Percentiles rank a stretch among this genome's conserved stretches.
Evolutionary conservation across 2,329 filamentous ascomycete genomes (phyloP).

Genomic region (Trichoderma koningiopsis): DNA sequence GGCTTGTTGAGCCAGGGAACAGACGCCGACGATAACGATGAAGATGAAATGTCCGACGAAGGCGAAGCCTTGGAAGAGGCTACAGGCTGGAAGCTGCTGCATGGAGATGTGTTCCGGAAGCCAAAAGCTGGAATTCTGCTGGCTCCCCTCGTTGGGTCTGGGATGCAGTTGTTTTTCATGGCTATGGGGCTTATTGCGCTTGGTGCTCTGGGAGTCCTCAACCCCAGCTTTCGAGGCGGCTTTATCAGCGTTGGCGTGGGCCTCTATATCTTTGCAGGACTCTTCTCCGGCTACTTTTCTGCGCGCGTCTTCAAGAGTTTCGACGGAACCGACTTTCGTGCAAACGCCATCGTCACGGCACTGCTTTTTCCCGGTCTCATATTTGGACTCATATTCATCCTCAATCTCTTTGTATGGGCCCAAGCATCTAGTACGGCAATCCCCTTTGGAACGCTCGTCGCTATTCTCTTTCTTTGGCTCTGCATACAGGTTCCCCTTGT

Average conservation of each 20-base stretch:
- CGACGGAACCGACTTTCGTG: constrained; percentile 71
- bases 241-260: constrained; percentile 84
- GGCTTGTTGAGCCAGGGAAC: constrained; percentile 64
- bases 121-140: constrained; percentile 71
- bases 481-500: constrained; percentile 85
- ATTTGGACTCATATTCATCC: constrained; percentile 73
- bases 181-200: constrained; percentile 69
- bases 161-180: constrained; percentile 86
- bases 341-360: constrained; percentile 77
- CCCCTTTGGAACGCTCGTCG: constrained; percentile 77
- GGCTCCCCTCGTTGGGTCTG: constrained; percentile 80
- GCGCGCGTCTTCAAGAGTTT: constrained; percentile 82
- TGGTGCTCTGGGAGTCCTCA: constrained; percentile 75
- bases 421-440: constrained; percentile 87
- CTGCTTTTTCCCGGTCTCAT: constrained; percentile 76
- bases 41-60: constrained; percentile 63
- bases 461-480: constrained; percentile 75
- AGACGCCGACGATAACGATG: constrained; percentile 52
- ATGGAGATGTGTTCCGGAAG: constrained; percentile 83
- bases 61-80: constrained; percentile 71
- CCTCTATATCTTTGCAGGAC: constrained; percentile 78
- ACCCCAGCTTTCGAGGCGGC: constrained; percentile 86
- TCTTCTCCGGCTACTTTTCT: constrained; percentile 88
- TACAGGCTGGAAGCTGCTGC: constrained; percentile 85
- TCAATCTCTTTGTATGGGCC: constrained; percentile 89